Evolutionary conservation across 768 basidiomycete species (phyloP).

Genomic region (Phylloporus rhodoxanthus): DNA sequence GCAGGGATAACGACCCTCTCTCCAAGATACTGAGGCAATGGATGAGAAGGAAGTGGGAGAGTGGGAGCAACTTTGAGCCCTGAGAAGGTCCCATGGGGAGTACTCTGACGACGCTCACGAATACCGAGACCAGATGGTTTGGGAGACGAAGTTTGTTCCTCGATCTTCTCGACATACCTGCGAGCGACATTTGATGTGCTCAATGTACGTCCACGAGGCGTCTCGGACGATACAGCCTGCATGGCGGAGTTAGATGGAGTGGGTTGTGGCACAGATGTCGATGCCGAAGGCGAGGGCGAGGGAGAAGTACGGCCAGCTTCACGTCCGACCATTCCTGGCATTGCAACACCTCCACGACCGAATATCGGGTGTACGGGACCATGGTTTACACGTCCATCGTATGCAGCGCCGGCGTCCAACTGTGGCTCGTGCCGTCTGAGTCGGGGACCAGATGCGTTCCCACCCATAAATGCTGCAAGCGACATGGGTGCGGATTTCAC

Average conservation of each 20-base stretch:
- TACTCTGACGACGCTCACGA: constrained; percentile 50
- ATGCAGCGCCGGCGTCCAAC: constrained; percentile 58
- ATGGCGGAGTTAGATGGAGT: background rate
- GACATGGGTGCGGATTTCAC: constrained; percentile 51
- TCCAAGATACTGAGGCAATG: constrained; percentile 19
- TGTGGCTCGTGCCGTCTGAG: constrained; percentile 71
- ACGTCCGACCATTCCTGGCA: constrained; percentile 58
- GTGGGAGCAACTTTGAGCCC: constrained; percentile 15
- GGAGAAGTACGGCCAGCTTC: constrained; percentile 6
- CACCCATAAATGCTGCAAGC: constrained; percentile 78
- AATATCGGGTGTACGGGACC: constrained; percentile 68
- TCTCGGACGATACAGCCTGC: constrained; percentile 13
- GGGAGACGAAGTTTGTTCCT: constrained; percentile 33
- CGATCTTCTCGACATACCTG: constrained; percentile 34
- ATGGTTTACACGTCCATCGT: constrained; percentile 52
- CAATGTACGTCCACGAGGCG: constrained; percentile 24
- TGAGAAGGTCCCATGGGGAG: constrained; percentile 28
- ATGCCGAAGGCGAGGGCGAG: constrained; percentile 5
- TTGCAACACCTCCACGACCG: constrained; percentile 66
- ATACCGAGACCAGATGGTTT: constrained; percentile 19
- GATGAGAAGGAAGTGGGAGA: constrained; percentile 11
- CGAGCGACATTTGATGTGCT: constrained; percentile 34
- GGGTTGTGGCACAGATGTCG: constrained; percentile 3
- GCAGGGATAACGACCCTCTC: constrained; percentile 8
- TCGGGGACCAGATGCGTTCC: constrained; percentile 66